A percentile compares a stretch with the other conserved stretches of the same genome.
phyloP scores from a whole-genome alignment of 768 basidiomycete genomes.

The Cyathus striatus region DNA sequence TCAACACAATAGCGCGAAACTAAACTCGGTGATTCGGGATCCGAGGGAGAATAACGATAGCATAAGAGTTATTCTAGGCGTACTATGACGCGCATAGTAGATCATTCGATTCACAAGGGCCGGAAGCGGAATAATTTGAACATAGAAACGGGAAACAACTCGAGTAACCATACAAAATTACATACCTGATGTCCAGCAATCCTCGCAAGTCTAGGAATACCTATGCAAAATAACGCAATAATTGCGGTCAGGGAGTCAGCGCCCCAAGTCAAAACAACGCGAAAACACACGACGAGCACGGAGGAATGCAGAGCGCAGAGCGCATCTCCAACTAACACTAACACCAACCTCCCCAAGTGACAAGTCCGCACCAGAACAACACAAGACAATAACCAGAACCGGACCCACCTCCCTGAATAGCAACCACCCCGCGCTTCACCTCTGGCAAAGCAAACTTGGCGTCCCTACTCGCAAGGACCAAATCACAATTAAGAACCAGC shows the following conservation, averaged over 20 bases:
- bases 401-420: slow-evolving; percentile 60
- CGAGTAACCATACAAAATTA: slow-evolving; percentile 2
- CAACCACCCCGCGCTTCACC: slow-evolving; percentile 73
- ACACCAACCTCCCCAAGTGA: too few relatives aligned
- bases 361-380: too few relatives aligned
- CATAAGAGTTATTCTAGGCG: too few relatives aligned
- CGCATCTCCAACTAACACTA: too few relatives aligned
- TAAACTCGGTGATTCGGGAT: neutral
- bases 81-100: too few relatives aligned
- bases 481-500: slow-evolving; percentile 70
- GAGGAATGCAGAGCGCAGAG: too few relatives aligned
- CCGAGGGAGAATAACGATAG: neutral
- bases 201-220: slow-evolving; percentile 62
- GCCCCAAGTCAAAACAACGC: too few relatives aligned
- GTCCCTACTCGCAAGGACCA: slow-evolving; percentile 63
- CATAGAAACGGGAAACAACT: neutral
- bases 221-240: slow-evolving; percentile 31
- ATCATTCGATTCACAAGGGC: too few relatives aligned
- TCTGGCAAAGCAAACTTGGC: slow-evolving; percentile 74
- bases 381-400: too few relatives aligned
- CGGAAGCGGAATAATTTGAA: neutral
- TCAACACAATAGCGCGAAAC: too few relatives aligned
- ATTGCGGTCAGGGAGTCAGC: too few relatives aligned
- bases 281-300: too few relatives aligned
- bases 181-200: slow-evolving; percentile 73